phyloP scores from a whole-genome alignment of 2,329 filamentous ascomycete genomes.

The Apiospora sp. region DNA sequence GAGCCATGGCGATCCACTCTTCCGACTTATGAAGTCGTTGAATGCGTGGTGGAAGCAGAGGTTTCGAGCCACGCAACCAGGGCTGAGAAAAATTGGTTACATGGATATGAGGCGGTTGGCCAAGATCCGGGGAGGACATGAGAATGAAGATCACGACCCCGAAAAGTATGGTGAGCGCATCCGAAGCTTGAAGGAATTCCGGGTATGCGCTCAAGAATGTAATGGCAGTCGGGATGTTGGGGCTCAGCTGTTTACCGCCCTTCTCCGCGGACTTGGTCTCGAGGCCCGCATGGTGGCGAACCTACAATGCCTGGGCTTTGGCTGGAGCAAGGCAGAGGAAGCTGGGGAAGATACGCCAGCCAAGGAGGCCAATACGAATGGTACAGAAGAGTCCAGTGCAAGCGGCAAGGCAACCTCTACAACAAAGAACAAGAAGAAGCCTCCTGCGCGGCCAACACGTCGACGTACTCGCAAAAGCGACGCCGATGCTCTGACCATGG shows the following conservation, averaged over 20 bases:
- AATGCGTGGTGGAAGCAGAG: conserved; percentile 87
- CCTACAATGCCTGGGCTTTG: conserved; percentile 86
- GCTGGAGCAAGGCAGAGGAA: conserved; percentile 88
- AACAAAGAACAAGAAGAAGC: conserved; percentile 22
- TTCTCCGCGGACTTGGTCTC: conserved; percentile 81
- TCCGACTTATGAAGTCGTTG: conserved; percentile 78
- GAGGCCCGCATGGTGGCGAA: conserved; percentile 86
- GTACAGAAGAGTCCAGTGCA: conserved; percentile 28
- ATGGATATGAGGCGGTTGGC: conserved; percentile 79
- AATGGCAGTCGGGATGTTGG: conserved; percentile 87
- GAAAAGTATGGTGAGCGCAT: conserved; percentile 81
- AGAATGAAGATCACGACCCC: conserved; percentile 66
- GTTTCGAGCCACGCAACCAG: conserved; percentile 80
- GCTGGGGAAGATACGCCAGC: conserved; percentile 62
- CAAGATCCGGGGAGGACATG: conserved; percentile 75
- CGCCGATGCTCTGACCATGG: conserved; percentile 37
- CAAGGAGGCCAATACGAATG: conserved; percentile 29
- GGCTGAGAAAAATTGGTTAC: conserved; percentile 89
- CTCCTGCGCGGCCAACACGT: conserved; percentile 34
- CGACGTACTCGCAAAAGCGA: conserved; percentile 37
- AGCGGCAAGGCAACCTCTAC: conserved; percentile 50
- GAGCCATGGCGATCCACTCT: conserved; percentile 83
- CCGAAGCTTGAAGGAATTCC: conserved; percentile 71
- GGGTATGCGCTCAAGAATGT: conserved; percentile 71
- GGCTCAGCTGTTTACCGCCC: conserved; percentile 86